Percentiles rank a stretch among this genome's conserved stretches.
phyloP scores from a whole-genome alignment of 2,329 filamentous ascomycete species.

The Penicillium sp. region DNA sequence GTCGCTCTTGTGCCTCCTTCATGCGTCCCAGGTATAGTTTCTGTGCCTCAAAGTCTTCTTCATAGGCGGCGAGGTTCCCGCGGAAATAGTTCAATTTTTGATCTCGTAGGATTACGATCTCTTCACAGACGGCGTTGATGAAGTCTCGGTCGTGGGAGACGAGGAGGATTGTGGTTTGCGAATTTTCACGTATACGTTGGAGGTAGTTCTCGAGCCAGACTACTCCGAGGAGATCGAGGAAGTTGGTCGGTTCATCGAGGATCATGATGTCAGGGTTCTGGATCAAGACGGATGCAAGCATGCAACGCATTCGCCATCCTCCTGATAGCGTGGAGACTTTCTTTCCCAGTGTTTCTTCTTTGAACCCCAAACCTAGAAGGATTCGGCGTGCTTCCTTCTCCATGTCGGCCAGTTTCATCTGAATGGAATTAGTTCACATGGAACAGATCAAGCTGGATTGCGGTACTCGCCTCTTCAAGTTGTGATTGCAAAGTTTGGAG shows the following conservation, averaged over 20 bases:
- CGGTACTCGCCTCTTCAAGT: constrained; percentile 58
- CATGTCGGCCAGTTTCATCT: constrained; percentile 59
- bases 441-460: neutral
- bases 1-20: constrained; percentile 79
- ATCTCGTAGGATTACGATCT: constrained; percentile 74
- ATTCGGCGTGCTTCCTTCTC: constrained; percentile 67
- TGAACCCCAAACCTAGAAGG: constrained; percentile 70
- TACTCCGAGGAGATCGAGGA: constrained; percentile 77
- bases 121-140: constrained; percentile 70
- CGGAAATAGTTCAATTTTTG: constrained; percentile 72
- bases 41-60: constrained; percentile 64
- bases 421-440: constrained; percentile 9
- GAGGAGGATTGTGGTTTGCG: constrained; percentile 66
- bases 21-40: constrained; percentile 69
- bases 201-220: constrained; percentile 81
- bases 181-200: constrained; percentile 52
- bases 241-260: constrained; percentile 86
- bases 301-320: constrained; percentile 71
- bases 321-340: constrained; percentile 69
- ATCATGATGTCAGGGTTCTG: constrained; percentile 76
- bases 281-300: constrained; percentile 65
- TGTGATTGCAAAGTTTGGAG: constrained; percentile 68
- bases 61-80: constrained; percentile 72
- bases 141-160: constrained; percentile 87
- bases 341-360: constrained; percentile 59